These are phyloP conservation scores for Boletus reticuloceps DNA, from an alignment of 768 basidiomycete species.

Conservation along the genomic window DNA sequence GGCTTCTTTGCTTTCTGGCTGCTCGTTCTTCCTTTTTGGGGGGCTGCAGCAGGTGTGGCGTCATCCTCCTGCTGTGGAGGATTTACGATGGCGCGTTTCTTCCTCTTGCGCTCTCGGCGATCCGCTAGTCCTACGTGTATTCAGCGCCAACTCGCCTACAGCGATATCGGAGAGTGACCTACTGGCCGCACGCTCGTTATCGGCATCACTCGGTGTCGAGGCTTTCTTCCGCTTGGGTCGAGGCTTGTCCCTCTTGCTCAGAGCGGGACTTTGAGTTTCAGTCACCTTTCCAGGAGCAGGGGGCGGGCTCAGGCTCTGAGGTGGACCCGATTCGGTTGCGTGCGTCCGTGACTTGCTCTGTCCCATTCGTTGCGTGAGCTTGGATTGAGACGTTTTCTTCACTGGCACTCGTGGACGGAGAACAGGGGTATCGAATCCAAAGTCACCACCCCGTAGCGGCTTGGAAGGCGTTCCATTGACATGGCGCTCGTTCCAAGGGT, in stretches of 20 bases:
- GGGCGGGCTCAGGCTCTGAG: too few relatives aligned
- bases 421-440: constrained; percentile 54
- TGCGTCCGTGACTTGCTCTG: not conserved
- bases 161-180: constrained; percentile 13
- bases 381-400: constrained; percentile 2
- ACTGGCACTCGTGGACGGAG: constrained; percentile 45
- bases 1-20: constrained; percentile 22
- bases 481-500: constrained; percentile 16
- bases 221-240: constrained; percentile 24
- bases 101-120: constrained; percentile 61
- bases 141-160: not conserved
- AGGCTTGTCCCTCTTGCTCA: constrained; percentile 19
- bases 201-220: constrained; percentile 18
- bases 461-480: constrained; percentile 9
- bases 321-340: not conserved
- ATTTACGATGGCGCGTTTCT: constrained; percentile 53
- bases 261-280: not conserved
- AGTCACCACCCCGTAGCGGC: constrained; percentile 13
- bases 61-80: constrained; percentile 11
- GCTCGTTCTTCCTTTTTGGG: constrained; percentile 13
- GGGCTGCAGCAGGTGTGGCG: not conserved
- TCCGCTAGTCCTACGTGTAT: constrained; percentile 53
- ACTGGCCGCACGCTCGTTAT: constrained; percentile 39
- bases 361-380: not conserved
- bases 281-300: not conserved